These are phyloP conservation scores for Solanum bukasovii DNA, from an alignment of 257 asterid species.

Conservation along the genomic window DNA sequence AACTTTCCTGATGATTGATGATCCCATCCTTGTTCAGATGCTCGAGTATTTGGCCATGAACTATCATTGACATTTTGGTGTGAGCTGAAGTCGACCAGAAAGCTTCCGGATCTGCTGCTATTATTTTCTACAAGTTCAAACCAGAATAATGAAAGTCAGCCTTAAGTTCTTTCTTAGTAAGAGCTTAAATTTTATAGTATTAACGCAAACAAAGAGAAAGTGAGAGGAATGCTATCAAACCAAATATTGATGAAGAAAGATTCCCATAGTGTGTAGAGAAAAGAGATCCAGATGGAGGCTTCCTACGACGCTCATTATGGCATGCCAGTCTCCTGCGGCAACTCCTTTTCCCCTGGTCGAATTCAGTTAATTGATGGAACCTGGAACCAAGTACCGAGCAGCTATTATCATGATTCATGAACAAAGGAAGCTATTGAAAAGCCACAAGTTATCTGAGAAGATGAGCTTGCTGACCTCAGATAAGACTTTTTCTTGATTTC, in stretches of 20 bases:
- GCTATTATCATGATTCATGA: neutral
- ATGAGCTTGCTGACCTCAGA: neutral
- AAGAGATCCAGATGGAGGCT: constrained; percentile 55
- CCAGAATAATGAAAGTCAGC: neutral
- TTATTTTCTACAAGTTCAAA: constrained; percentile 36
- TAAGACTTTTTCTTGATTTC: neutral
- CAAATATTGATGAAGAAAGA: constrained; percentile 40
- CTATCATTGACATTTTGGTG: constrained; percentile 30
- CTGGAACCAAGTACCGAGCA: constrained; percentile 24
- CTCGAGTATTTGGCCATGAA: constrained; percentile 29
- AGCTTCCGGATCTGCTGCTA: constrained; percentile 43
- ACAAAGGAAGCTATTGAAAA: neutral
- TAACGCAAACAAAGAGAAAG: neutral
- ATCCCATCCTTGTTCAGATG: constrained; percentile 27
- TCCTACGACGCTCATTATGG: constrained; percentile 88
- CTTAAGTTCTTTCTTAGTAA: neutral
- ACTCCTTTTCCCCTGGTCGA: constrained; percentile 87
- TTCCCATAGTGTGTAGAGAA: constrained; percentile 51
- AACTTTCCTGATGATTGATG: constrained; percentile 32
- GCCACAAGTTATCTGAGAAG: neutral
- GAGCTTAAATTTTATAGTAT: neutral
- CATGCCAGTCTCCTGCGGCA: constrained; percentile 95
- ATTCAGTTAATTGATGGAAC: constrained; percentile 80
- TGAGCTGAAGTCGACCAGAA: constrained; percentile 59
- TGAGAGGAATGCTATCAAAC: constrained; percentile 22